Conservation (phyloP, 805 yeast genomes). For the Kazachstania kunashirensis region DNA sequence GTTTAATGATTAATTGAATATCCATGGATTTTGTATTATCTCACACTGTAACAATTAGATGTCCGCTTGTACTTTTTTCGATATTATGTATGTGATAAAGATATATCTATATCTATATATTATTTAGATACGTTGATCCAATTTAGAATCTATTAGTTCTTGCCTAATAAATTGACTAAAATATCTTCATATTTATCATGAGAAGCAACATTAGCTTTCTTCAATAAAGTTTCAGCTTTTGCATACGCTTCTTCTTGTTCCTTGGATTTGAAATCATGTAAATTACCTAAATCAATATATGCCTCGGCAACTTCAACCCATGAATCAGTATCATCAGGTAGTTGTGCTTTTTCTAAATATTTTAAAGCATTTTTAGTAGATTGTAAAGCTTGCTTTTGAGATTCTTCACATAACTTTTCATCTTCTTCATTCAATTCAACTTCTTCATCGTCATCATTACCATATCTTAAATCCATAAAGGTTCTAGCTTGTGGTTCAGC, state of each 20-base stretch:
- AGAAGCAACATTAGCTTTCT: constrained; percentile 68
- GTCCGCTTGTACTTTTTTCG: too few species aligned
- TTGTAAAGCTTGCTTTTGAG: constrained; percentile 41
- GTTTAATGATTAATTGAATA: too few species aligned
- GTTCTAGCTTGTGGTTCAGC: constrained; percentile 52
- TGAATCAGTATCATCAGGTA: constrained; percentile 64
- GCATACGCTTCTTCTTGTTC: constrained; percentile 60
- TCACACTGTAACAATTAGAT: too few species aligned
- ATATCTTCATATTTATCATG: constrained; percentile 65
- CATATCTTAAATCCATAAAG: constrained; percentile 50
- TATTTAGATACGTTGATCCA: too few species aligned
- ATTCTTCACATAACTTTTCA: constrained; percentile 25
- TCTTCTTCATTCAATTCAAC: constrained; percentile 22
- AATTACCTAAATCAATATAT: constrained; percentile 65
- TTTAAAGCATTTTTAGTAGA: constrained; percentile 45
- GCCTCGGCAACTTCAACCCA: constrained; percentile 88
- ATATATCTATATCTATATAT: too few species aligned
- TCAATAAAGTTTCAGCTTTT: constrained; percentile 59
- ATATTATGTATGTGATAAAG: too few species aligned
- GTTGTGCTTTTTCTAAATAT: constrained; percentile 49
- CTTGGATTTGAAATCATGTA: constrained; percentile 51
- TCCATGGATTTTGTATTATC: too few species aligned
- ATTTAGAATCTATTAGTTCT: too few species aligned
- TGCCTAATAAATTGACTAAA: constrained; percentile 42
- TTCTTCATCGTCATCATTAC: constrained; percentile 33